phyloP scores from a whole-genome alignment of 2,329 filamentous ascomycete genomes.

The Fusarium illudens region DNA sequence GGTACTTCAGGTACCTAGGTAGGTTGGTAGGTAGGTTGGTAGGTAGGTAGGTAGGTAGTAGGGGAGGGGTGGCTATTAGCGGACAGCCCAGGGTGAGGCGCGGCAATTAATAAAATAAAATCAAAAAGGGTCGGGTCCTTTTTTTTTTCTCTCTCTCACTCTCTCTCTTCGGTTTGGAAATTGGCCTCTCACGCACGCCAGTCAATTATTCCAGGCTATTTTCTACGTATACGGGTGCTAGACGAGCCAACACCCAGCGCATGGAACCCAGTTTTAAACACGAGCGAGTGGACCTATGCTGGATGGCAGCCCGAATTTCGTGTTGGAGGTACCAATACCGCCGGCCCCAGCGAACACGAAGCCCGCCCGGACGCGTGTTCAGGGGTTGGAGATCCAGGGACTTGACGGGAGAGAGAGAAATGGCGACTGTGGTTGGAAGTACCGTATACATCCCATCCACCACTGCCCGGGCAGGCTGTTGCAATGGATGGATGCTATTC shows the following conservation, averaged over 20 bases:
- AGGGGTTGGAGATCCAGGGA: slow-evolving; percentile 19
- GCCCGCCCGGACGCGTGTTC: slow-evolving; percentile 38
- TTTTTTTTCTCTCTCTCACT: slow-evolving; percentile 1
- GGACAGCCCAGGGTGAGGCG: slow-evolving; percentile 35
- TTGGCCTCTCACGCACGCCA: slow-evolving; percentile 36
- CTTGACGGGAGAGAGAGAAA: neutral
- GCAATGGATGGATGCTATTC: slow-evolving; percentile 33
- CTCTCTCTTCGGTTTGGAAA: slow-evolving; percentile 42
- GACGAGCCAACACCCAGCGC: slow-evolving; percentile 13
- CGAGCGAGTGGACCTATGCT: slow-evolving; percentile 28
- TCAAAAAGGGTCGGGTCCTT: slow-evolving; percentile 40
- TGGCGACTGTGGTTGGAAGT: slow-evolving; percentile 19
- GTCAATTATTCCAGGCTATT: slow-evolving; percentile 9
- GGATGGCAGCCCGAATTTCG: slow-evolving; percentile 13
- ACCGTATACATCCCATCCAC: slow-evolving; percentile 27
- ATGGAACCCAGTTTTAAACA: slow-evolving; percentile 20
- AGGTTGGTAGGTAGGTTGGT: too few relatives aligned
- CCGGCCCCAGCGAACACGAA: slow-evolving; percentile 16
- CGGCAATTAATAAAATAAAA: slow-evolving; percentile 46
- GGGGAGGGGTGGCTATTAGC: slow-evolving; percentile 21
- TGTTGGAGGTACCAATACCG: slow-evolving; percentile 30
- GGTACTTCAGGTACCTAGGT: too few relatives aligned
- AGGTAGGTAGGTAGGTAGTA: too few relatives aligned
- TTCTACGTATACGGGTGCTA: neutral
- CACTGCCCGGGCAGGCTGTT: too few relatives aligned